Evolutionary conservation across 495 filamentous ascomycete genomes (phyloP).

Genomic region (Diplogelasinospora grovesii): DNA sequence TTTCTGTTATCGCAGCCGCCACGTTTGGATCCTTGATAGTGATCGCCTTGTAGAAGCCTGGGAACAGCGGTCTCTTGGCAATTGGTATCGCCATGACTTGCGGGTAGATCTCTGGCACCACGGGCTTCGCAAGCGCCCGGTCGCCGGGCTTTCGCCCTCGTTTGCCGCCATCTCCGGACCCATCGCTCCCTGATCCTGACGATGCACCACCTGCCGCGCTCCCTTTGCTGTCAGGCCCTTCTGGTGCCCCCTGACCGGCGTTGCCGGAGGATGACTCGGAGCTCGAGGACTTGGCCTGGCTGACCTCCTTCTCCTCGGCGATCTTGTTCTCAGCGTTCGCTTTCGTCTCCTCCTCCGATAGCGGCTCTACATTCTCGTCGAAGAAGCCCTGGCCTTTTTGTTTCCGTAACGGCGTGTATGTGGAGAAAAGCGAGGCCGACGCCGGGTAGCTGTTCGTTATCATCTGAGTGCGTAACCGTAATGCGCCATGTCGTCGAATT

Average conservation of each 20-base stretch:
- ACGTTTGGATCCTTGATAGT: conserved; percentile 90
- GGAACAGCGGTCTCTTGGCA: conserved; percentile 87
- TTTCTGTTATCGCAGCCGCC: conserved; percentile 82
- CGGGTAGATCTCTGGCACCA: conserved; percentile 90
- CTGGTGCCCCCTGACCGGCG: conserved; percentile 23
- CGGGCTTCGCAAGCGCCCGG: conserved; percentile 73
- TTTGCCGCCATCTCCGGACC: conserved; percentile 41
- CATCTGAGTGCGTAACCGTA: conserved; percentile 7
- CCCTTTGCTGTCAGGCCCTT: conserved; percentile 38
- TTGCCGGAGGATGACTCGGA: conserved; percentile 27
- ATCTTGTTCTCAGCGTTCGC: conserved; percentile 32
- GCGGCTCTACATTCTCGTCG: conserved; percentile 33
- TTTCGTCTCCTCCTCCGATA: conserved; percentile 43
- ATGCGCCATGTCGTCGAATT: conserved; percentile 8
- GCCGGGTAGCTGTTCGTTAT: conserved; percentile 13
- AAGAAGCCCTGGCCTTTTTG: conserved; percentile 40
- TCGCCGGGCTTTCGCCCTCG: conserved; percentile 61
- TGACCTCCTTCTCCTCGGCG: conserved; percentile 32
- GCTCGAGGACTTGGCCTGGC: conserved; percentile 32
- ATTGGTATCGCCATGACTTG: conserved; percentile 99
- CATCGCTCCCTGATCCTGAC: conserved; percentile 39
- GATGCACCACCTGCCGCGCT: conserved; percentile 32
- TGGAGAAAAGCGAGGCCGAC: conserved; percentile 33
- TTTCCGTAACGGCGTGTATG: conserved; percentile 28
- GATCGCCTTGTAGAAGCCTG: conserved; percentile 97